Conservation (phyloP, 768 basidiomycete genomes). For the Psilocybe cubensis region DNA sequence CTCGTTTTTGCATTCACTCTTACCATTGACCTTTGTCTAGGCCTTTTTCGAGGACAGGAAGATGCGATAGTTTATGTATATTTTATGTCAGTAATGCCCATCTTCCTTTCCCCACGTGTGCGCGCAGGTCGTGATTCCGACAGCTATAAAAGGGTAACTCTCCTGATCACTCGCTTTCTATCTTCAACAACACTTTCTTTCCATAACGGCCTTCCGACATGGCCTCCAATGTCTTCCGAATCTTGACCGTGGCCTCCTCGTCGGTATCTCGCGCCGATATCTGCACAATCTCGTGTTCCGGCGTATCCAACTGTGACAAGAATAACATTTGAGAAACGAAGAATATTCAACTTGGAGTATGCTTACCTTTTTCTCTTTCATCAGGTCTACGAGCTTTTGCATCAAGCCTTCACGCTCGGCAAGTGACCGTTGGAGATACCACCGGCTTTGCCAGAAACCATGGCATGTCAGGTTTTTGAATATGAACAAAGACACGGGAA, state of each 20-base stretch:
- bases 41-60: conserved; percentile 89
- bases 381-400: conserved; percentile 52
- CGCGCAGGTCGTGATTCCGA: background rate
- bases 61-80: conserved; percentile 49
- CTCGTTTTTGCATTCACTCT: background rate
- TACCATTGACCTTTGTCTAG: conserved; percentile 37
- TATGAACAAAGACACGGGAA: conserved; percentile 82
- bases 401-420: conserved; percentile 57
- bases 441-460: conserved; percentile 81
- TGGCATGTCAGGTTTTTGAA: conserved; percentile 80
- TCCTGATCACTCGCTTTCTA: conserved; percentile 25
- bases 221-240: conserved; percentile 51
- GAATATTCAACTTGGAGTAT: background rate
- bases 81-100: conserved; percentile 9
- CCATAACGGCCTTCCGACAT: conserved; percentile 40
- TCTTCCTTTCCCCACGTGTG: background rate
- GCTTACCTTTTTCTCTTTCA: conserved; percentile 56
- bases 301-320: conserved; percentile 57
- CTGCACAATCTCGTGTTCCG: conserved; percentile 69
- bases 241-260: conserved; percentile 43
- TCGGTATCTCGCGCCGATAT: conserved; percentile 44
- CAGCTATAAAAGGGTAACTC: background rate
- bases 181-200: conserved; percentile 46
- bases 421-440: conserved; percentile 57
- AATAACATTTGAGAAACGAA: background rate